Evolutionary conservation across 2,329 filamentous ascomycete species (phyloP), one percentile per base, ranked within the genome.

Genomic region (Lecanicillium sp.): DNA sequence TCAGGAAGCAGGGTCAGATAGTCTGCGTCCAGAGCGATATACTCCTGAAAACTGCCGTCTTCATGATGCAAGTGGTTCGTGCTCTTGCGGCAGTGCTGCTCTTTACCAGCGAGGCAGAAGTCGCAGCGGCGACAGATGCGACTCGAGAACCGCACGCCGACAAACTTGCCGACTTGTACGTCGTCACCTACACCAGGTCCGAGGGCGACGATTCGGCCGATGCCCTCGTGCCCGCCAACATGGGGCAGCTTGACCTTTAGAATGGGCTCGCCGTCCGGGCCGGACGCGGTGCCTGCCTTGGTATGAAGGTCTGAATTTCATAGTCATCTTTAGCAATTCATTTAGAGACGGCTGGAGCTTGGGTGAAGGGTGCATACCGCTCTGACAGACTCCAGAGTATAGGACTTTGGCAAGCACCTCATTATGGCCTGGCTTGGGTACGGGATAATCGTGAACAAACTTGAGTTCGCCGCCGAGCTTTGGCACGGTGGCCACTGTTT

Each of bases 11-110:
- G 17, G 12, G 30, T 19, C 18, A 39, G 37, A 9, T 44, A 46
- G 1, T 33, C 44, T n/a, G 40, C 42, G 18, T 44, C 41, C 3
- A 45, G 25, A 4, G 39, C 40, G 25, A 43, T 45, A 9, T 45
- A 46, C 25, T 47, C 44, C 19, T 47, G 45, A 13, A 47, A 47
- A 19, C 46, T 46, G 25, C 40, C 46, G 22, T 46, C 42, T 18
- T 43, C 42, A 19, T 48, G 42, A 30, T 48, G 44, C 14, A 48
- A 28, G 14, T 47, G 45, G n/a, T 45, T 46, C 3, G 40, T 44
- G 38, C 42, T 42, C 39, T 46, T 47, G 12, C 38, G 17, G 19
- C 44, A 48, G 28, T 48, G 22, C 15, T 46, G 44, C 17, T 48
- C 46, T 29, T 29, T 40, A 3, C 42, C 46, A n/a, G 42, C 40